A percentile compares a stretch with the other conserved stretches of the same genome.
Evolutionary conservation across 2,329 filamentous ascomycete species (phyloP).

Genomic region (Scorias spongiosa): DNA sequence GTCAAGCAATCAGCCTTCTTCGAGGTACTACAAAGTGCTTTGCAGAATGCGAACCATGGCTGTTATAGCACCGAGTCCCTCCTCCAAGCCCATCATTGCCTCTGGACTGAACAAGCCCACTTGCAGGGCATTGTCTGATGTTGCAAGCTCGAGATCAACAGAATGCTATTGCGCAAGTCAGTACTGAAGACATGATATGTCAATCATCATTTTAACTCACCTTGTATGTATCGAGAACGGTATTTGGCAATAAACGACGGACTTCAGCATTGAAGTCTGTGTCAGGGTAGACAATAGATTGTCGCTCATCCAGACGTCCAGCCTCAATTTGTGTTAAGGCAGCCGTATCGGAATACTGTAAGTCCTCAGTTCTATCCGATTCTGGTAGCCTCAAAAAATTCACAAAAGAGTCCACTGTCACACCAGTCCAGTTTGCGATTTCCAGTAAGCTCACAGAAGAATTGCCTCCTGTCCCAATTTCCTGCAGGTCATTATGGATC

Average conservation of each 20-base stretch:
- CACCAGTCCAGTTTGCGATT: constrained; percentile 59
- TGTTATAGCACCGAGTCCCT: constrained; percentile 22
- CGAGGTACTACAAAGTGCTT: not conserved
- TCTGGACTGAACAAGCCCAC: constrained; percentile 38
- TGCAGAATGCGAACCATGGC: constrained; percentile 16
- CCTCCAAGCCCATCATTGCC: constrained; percentile 25
- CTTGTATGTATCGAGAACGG: constrained; percentile 17
- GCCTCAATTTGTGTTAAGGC: not conserved
- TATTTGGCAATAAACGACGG: constrained; percentile 2
- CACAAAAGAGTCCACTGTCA: constrained; percentile 56
- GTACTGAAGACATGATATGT: no score
- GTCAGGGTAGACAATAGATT: constrained; percentile 8
- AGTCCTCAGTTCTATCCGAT: not conserved
- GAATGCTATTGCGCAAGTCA: constrained; percentile 26
- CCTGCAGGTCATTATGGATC: constrained; percentile 53
- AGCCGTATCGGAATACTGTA: not conserved
- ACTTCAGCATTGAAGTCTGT: constrained; percentile 11
- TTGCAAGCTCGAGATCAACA: constrained; percentile 40
- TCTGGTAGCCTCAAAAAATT: constrained; percentile 57
- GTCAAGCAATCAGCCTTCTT: no score
- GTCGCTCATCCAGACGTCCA: not conserved
- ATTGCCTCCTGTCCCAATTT: constrained; percentile 42
- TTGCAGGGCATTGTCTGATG: constrained; percentile 33
- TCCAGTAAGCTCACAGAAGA: constrained; percentile 51
- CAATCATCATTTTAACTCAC: constrained; percentile 16